These are phyloP conservation scores for Tolypocladium ophioglossoides DNA, from an alignment of 2,329 filamentous ascomycete species.

Conservation along the genomic window DNA sequence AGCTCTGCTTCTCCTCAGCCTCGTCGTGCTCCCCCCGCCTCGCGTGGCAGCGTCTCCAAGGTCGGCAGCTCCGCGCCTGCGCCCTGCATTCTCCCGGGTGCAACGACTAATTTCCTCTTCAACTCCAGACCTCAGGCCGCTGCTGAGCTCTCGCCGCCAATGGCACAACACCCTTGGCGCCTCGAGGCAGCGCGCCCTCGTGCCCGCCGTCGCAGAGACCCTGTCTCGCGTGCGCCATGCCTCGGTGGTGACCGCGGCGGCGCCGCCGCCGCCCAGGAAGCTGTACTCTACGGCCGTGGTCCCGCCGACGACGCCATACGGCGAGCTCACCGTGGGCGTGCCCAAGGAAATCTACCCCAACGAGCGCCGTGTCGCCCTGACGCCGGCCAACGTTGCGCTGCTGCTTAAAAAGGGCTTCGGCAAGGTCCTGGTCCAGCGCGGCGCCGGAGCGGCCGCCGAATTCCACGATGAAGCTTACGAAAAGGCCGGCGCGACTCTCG, in stretches of 20 bases:
- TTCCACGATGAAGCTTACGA: slow-evolving; percentile 70
- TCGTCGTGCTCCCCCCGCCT: slow-evolving; percentile 14
- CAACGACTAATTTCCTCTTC: neutral
- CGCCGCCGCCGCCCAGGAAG: slow-evolving; percentile 11
- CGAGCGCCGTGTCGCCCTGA: slow-evolving; percentile 76
- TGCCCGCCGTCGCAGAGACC: slow-evolving; percentile 17
- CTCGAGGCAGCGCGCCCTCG: slow-evolving; percentile 16
- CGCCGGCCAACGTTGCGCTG: slow-evolving; percentile 71
- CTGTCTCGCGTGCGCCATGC: slow-evolving; percentile 29
- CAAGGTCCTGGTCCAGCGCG: slow-evolving; percentile 66
- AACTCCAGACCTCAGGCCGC: slow-evolving; percentile 8
- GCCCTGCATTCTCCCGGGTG: neutral
- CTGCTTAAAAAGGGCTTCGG: slow-evolving; percentile 79
- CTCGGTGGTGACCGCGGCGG: slow-evolving; percentile 18
- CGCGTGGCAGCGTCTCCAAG: slow-evolving; percentile 12
- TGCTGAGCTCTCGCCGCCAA: slow-evolving; percentile 18
- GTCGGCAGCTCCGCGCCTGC: slow-evolving; percentile 1
- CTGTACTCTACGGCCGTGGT: slow-evolving; percentile 28
- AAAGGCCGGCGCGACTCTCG: slow-evolving; percentile 66
- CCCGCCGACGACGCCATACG: slow-evolving; percentile 50
- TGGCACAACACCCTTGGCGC: slow-evolving; percentile 27
- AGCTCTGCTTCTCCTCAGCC: slow-evolving; percentile 15
- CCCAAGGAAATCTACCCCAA: slow-evolving; percentile 68
- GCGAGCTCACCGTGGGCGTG: slow-evolving; percentile 64
- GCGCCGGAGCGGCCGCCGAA: slow-evolving; percentile 67